Base-by-base conservation (phyloP, 805 yeast species). In the Starmerella ratchasimensis region DNA sequence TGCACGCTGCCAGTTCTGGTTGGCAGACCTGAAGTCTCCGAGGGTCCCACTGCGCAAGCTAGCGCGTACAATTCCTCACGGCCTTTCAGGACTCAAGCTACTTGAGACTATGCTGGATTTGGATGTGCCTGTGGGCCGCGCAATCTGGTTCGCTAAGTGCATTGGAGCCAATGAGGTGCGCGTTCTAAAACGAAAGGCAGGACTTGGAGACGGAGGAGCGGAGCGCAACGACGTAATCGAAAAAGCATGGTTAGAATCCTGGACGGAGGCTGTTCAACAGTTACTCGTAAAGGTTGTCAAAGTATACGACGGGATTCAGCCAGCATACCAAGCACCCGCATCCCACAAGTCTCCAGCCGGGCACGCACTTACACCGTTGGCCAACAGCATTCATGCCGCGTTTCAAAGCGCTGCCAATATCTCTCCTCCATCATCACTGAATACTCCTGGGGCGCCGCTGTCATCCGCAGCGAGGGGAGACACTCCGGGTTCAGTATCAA, bases 131-230 rank as follows among this genome's bases (percentile, higher is more conserved):
- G 61, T 79, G 2, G 54, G 69, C n/a, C 63, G 96, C 42, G 94
- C 95, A 0, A 57, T 88, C 2, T 88, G 98, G 98, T 69, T 90
- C 42, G 79, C 88, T 3, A 73, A 81, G 45, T 82, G 95, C 56
- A 82, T 86, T 3, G 75, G 86, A 18, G 75, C 80, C 10, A 80
- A 84, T 45, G 94, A 83, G 49, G 63, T 74, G 24, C 56, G 80
- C 20, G 72, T 72, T 13, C 50, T 75, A 33, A 69, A 68, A 44
- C 58, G 80, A 31, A 72, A 69, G 22, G 40, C 43, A 6, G 40
- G 29, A 0, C 24, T 37, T 9, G 21, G 31, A 17, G 40, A 27
- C 11, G 15, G 22, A 41, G 46, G 31, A 25, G 22, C 20, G 11
- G 21, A 22, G 16, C 38, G 34, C 2, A n/a, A 26, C 14, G 15